Evolutionary conservation across 805 yeast genomes (phyloP), one percentile per base, ranked within the genome.

Genomic region (Lachancea quebecensis): DNA sequence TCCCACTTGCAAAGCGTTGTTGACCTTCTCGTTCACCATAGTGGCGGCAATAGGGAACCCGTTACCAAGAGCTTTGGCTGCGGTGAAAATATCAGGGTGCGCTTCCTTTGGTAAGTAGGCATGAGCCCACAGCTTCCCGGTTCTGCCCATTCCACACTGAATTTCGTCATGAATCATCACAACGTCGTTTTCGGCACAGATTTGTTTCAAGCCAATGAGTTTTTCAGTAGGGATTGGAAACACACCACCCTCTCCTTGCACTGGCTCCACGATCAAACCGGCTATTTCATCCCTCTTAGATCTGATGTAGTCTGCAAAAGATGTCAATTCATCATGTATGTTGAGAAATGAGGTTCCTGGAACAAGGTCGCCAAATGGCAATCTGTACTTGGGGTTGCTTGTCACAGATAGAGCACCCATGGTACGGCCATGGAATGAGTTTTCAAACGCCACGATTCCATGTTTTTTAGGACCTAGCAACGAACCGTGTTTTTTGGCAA

Each of bases 161-260:
- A 91, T 91, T 69, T 91, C 99, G 69, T 91, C 99, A 63, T 81
- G 89, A 52, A 91, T 90, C 48, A 91, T 75, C 29, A 87, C 61
- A 10, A 85, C 95, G 44, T 84, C 79, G 54, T 82, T 73, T 45
- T 81, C 74, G 46, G 70, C 68, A 62, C 96, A 87, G 46, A 85
- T 66, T 55, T 76, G 65, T 54, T 83, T 81, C 61, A 91, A 69
- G 41, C 78, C 79, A 3, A 71, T 60, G 50, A 91, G 71, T 60
- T 86, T 89, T 36, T 80, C 85, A 0, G 66, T 54, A 33, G 76
- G 72, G 47, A 87, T 76, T 16, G 82, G 79, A 58, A 81, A 79
- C 15, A 91, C 82, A 46, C 99, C 99, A 47, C 99, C 98, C 69
- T 91, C 99, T 54, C 98, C 99, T 71, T 93, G 99, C 48, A 93